These are phyloP conservation scores for Rhizopogon vinicolor DNA, from an alignment of 768 basidiomycete genomes.

Conservation along the genomic window DNA sequence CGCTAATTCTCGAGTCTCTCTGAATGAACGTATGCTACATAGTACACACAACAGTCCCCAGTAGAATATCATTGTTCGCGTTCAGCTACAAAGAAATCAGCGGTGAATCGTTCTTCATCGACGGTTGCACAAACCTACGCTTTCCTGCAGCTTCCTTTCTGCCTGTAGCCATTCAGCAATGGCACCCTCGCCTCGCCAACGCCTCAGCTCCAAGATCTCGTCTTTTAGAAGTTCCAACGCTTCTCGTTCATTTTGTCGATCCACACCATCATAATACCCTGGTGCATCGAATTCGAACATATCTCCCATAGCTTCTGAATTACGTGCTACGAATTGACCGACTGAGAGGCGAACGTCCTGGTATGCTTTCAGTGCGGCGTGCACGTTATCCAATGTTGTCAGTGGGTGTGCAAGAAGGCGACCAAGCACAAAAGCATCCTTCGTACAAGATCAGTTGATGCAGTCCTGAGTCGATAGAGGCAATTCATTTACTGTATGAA, in stretches of 20 bases:
- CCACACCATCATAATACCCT: conserved; percentile 19
- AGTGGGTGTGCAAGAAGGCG: conserved; percentile 12
- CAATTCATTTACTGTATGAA: conserved; percentile 38
- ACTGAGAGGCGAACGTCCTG: conserved; percentile 16
- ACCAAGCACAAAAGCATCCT: conserved; percentile 22
- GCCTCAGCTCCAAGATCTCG: conserved; percentile 12
- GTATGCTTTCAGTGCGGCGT: conserved; percentile 12
- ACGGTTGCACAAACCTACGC: not conserved
- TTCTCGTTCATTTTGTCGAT: conserved; percentile 8
- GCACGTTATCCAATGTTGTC: conserved; percentile 5
- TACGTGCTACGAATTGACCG: conserved; percentile 7
- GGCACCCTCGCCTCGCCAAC: conserved; percentile 4
- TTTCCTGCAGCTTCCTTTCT: conserved; percentile 5
- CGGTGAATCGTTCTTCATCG: not conserved
- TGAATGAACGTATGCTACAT: no score
- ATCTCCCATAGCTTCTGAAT: conserved; percentile 12
- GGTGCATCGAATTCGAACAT: conserved; percentile 15
- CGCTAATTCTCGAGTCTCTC: no score
- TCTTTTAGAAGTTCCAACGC: conserved; percentile 11
- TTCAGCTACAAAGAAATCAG: no score
- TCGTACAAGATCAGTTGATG: not conserved
- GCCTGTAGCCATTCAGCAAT: conserved; percentile 14
- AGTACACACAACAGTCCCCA: no score
- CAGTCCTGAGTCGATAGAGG: conserved; percentile 26
- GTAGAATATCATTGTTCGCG: no score